These are phyloP conservation scores for Bipolaris zeicola DNA, from an alignment of 2,329 filamentous ascomycete genomes.

Conservation along the genomic window DNA sequence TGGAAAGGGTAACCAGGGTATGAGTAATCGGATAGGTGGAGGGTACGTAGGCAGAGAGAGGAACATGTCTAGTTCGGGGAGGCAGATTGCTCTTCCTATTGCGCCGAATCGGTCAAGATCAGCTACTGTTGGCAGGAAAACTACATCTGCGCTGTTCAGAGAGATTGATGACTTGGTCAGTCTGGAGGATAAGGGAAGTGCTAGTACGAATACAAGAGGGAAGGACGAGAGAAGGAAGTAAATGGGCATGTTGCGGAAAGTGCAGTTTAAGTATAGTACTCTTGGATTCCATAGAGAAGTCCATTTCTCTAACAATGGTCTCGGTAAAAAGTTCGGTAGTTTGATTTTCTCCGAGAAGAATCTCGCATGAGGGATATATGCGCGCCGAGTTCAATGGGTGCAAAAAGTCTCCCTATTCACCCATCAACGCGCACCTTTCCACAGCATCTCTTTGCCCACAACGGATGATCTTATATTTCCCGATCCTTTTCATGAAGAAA, in stretches of 20 bases:
- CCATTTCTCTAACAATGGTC: not conserved
- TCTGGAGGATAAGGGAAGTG: conserved; percentile 4
- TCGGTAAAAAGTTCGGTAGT: not conserved
- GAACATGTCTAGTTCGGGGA: not conserved
- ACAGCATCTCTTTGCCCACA: not conserved
- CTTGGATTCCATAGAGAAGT: not conserved
- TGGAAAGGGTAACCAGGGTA: conserved; percentile 21
- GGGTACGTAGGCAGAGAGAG: not conserved
- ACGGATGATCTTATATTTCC: no score
- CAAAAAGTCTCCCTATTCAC: no score
- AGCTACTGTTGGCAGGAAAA: conserved; percentile 18
- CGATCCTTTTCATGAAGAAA: not conserved
- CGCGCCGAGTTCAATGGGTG: not conserved
- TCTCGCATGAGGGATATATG: not conserved
- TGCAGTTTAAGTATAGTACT: not conserved
- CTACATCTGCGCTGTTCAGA: conserved; percentile 33
- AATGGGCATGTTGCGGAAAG: not conserved
- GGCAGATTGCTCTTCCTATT: not conserved
- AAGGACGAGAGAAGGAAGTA: not conserved
- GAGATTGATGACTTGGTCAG: conserved; percentile 39
- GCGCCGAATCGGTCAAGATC: not conserved
- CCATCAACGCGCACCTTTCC: not conserved
- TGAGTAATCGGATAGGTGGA: conserved; percentile 14
- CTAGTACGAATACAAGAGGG: not conserved
- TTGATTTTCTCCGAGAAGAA: no score